Conservation (phyloP, 352 stramenopile species). For the Globisporangium orthogonon region DNA sequence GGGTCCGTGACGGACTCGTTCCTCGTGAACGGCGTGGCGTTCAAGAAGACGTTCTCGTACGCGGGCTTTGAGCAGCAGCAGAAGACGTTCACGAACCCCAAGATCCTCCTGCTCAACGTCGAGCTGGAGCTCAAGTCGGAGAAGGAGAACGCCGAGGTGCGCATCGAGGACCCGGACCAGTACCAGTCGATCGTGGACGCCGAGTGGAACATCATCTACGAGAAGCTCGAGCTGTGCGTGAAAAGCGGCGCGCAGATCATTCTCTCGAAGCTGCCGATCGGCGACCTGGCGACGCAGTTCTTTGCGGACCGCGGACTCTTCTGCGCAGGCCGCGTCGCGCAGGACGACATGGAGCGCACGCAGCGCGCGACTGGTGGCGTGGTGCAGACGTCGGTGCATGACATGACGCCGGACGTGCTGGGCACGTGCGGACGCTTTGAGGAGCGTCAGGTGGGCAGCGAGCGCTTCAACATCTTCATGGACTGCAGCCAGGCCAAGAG, state of each 20-base stretch:
- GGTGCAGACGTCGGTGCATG: slow-evolving; percentile 92
- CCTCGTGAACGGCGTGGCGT: slow-evolving; percentile 96
- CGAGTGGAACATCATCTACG: slow-evolving; percentile 99
- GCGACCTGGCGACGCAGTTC: slow-evolving; percentile 98
- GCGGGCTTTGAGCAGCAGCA: slow-evolving; percentile 99
- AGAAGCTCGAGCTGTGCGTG: slow-evolving; percentile 93
- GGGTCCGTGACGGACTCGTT: slow-evolving; percentile 97
- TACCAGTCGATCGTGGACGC: slow-evolving; percentile 99
- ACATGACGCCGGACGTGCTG: slow-evolving; percentile 89
- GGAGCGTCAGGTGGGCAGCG: slow-evolving; percentile 95
- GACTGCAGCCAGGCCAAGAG: slow-evolving; percentile 93
- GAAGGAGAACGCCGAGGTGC: slow-evolving; percentile 98
- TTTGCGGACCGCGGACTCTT: slow-evolving; percentile 98
- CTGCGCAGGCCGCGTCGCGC: slow-evolving; percentile 94
- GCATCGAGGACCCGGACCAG: slow-evolving; percentile 95
- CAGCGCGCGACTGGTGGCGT: slow-evolving; percentile 93
- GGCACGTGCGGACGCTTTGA: slow-evolving; percentile 96
- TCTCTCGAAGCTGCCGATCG: slow-evolving; percentile 93
- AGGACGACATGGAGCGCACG: slow-evolving; percentile 97
- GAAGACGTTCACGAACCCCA: slow-evolving; percentile 95
- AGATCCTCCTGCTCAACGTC: slow-evolving; percentile 97
- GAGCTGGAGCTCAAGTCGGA: slow-evolving; percentile 99
- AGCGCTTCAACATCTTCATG: slow-evolving; percentile 99
- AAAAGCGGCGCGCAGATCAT: slow-evolving; percentile 96
- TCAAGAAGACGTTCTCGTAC: slow-evolving; percentile 99